Conservation (phyloP, 2,329 filamentous ascomycete genomes). For the Ophiocordyceps camponoti-saundersi region DNA sequence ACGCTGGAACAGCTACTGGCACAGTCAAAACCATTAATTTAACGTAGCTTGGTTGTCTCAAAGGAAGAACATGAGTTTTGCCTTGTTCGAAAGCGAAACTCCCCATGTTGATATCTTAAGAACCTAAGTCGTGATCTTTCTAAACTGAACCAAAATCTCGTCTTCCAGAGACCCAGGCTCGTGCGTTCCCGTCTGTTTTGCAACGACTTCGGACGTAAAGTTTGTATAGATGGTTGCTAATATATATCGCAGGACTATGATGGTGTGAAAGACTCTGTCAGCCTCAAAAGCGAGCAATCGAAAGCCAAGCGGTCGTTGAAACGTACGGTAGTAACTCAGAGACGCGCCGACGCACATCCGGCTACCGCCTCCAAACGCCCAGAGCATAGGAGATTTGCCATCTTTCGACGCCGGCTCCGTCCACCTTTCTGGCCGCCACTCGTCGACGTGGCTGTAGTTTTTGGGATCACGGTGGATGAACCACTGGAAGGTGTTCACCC, state of each 20-base stretch:
- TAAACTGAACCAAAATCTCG: constrained; percentile 1
- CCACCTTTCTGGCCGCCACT: not conserved
- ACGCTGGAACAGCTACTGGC: not conserved
- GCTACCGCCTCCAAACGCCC: not conserved
- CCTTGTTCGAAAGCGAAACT: no score
- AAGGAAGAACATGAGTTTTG: no score
- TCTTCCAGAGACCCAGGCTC: not conserved
- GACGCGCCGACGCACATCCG: constrained; percentile 1
- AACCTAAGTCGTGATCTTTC: not conserved
- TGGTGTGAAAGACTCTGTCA: not conserved
- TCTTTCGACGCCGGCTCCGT: not conserved
- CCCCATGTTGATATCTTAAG: not conserved
- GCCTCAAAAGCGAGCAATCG: not conserved
- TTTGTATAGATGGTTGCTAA: not conserved
- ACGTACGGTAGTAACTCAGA: not conserved
- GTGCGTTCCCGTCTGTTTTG: not conserved
- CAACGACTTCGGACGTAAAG: not conserved
- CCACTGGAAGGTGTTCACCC: not conserved
- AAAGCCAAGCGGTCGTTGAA: not conserved
- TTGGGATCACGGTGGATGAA: not conserved
- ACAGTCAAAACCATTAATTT: not conserved
- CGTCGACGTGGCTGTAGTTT: not conserved
- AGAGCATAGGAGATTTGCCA: not conserved
- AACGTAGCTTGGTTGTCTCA: no score
- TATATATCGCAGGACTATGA: constrained; percentile 1